Base-by-base conservation (phyloP, 2,329 filamentous ascomycete genomes). In the Colletotrichum noveboracense region DNA sequence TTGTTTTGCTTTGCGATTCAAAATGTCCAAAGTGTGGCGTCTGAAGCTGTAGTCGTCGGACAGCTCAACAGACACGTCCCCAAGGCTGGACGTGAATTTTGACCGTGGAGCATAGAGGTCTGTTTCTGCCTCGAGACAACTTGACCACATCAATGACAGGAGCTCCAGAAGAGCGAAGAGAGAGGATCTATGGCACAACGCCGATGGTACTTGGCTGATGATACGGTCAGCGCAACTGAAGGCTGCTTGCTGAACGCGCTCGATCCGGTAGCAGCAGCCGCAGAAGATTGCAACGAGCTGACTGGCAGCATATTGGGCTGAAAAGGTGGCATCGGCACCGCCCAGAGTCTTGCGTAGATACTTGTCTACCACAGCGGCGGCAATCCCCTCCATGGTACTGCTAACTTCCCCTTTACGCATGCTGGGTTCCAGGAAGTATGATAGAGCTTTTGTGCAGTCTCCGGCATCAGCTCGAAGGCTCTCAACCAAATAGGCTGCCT, bases 401-500 rank as follows among this genome's bases (percentile, higher is more conserved):
- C 89, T 92, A 68, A 93, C 90, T 67, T 93, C 91, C 14, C 89
- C 89, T 74, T 87, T 90, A 48, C 91, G 89, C 91, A 93, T 94
- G 79, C 95, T 96, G 7, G 96, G 96, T 81, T 99, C 97, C n/a
- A 98, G 88, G 84, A 98, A 99, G 85, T 99, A 99, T 0, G 93
- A 94, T 58, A 98, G 87, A 6, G 96, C 93, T 81, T 96, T 95
- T 28, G 95, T 97, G 83, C 96, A 98, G 82, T 98, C 94, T 12
- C 97, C 97, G 9, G 94, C 91, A 72, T 94, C 93, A 24, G 96
- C 96, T 75, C 97, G 93, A 30, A 99, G 88, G 75, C 92, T 96
- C 83, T 98, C 97, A 7, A 99, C 93, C 3, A 98, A 88, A 79
- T 98, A 94, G 3, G 96, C 94, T 5, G 97, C 94, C 80, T 98